Evolutionary conservation across 148 eudicot genomes (phyloP), one percentile per base, ranked within the genome.

Genomic region (Dysphania ambrosioides): DNA sequence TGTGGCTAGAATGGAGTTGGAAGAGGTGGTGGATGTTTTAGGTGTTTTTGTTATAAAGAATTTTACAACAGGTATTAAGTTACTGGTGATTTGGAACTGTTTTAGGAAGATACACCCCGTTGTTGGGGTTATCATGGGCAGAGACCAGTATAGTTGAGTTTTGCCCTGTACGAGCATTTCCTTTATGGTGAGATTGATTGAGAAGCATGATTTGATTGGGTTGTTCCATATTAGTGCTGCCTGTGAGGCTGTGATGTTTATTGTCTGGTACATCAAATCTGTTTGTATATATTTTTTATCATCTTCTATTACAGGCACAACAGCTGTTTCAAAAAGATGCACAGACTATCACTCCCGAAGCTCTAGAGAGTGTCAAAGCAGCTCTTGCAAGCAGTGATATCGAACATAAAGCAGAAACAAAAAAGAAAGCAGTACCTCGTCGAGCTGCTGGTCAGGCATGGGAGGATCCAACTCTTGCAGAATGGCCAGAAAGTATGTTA

Each of bases 401-500:
- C 21, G 96, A 94, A 85, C 92, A 94, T 80, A 94, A 92, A 76
- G 97, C 88, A n/a, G 97, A 92, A 76, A 79, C 87, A 0, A 92
- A 90, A 79, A 94, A 90, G 93, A 94, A 90, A 81, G 92, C 97
- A 16, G 74, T 94, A 41, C 97, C 98, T 74, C 89, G 97, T 32
- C 92, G 88, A 80, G 98, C 96, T 66, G 97, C 98, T 63, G 98
- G 98, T 68, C 97, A 91, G 79, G 60, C 80, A 51, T 94, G 98
- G 98, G 98, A 94, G 86, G 98, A 94, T 77, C 93, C 98, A 16
- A 92, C 96, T 29, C 96, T 94, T 66, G 92, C 97, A 15, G 97
- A 94, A 34, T 94, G 98, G 98, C 98, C 98, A 21, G 98, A 94
- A 81, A 94, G 98, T 94, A 89, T 35, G 86, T n/a, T n/a, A n/a